Base-by-base conservation (phyloP, 2,329 filamentous ascomycete genomes). In the Fusarium buxicola region DNA sequence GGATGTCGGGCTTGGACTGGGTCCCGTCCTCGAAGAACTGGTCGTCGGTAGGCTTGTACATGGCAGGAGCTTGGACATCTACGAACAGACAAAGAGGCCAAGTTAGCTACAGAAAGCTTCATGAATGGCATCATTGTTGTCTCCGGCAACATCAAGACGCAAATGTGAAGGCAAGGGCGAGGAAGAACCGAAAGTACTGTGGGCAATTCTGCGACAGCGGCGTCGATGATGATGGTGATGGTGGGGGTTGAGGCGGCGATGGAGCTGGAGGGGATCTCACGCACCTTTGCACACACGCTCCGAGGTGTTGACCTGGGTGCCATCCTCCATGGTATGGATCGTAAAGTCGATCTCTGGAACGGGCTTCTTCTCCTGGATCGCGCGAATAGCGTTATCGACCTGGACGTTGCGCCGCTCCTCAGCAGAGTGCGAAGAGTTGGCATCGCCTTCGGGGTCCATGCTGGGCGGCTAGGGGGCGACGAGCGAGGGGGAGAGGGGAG, bases 231-330 rank as follows among this genome's bases (percentile, higher is more conserved):
- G 57, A 64, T 47, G 21, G 6, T 21, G 21, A 21, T 21, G 21
- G 21, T 6, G 21, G 66, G 64, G 65, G 65, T 67, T 43, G 55
- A 53, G 53, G 41, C 54, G 51, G 54, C 38, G 49, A 61, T 50
- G 35, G 53, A 53, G 55, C 54, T 56, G 31, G 63, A 66, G 62
- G 58, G 48, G 45, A 60, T 70, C 55, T 65, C 39, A 75, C 78
- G 65, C 86, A 98, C 95, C 95, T 93, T 98, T 99, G 85, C 94
- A 97, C 61, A 99, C 95, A 77, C 95, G 88, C 81, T 99, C 95
- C 76, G 91, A 81, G 62, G 95, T 99, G 87, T 87, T 98, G 76
- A 99, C 95, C 81, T 97, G 92, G 50, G 87, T 89, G 74, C 92
- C 92, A 83, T 99, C 95, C 78, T 99, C 95, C 94, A 98, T 97